These are phyloP conservation scores for Aspergillus aculeatinus DNA, from an alignment of 2,329 filamentous ascomycete species.

Conservation along the genomic window DNA sequence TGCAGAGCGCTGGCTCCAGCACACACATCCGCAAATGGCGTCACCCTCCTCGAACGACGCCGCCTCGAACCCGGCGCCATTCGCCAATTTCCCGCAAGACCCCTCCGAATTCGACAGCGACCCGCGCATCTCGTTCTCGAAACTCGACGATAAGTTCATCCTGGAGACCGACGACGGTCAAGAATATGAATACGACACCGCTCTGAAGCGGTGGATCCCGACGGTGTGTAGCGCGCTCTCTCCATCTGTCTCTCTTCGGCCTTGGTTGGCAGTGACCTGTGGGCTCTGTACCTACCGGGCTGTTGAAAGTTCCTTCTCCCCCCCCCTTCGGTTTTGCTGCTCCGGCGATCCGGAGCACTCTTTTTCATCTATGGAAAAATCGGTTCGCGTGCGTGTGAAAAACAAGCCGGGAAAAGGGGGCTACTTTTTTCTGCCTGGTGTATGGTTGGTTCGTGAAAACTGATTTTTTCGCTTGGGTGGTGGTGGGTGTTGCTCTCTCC, in stretches of 20 bases:
- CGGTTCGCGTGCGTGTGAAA: too few relatives aligned
- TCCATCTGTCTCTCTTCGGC: constrained; percentile 11
- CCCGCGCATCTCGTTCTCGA: constrained; percentile 83
- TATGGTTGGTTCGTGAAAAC: constrained; percentile 30
- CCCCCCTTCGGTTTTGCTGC: not conserved
- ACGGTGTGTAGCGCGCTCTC: constrained; percentile 47
- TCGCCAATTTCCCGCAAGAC: constrained; percentile 51
- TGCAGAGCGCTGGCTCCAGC: not conserved
- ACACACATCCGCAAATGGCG: constrained; percentile 20
- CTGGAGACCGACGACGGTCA: constrained; percentile 80
- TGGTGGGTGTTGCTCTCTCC: constrained; percentile 31
- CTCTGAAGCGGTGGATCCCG: constrained; percentile 72
- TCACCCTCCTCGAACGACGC: constrained; percentile 22
- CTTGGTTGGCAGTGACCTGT: constrained; percentile 9
- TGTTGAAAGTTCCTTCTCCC: constrained; percentile 16
- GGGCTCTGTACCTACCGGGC: constrained; percentile 11
- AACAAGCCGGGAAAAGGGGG: too few relatives aligned
- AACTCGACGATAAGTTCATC: constrained; percentile 75
- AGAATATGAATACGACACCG: constrained; percentile 79
- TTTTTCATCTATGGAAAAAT: too few relatives aligned
- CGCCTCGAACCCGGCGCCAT: constrained; percentile 16
- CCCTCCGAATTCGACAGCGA: constrained; percentile 71
- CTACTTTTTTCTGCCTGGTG: too few relatives aligned
- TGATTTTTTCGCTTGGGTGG: constrained; percentile 30
- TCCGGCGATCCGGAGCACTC: too few relatives aligned